These are phyloP conservation scores for Nicotiana otophora DNA, from an alignment of 257 asterid genomes.

Conservation along the genomic window DNA sequence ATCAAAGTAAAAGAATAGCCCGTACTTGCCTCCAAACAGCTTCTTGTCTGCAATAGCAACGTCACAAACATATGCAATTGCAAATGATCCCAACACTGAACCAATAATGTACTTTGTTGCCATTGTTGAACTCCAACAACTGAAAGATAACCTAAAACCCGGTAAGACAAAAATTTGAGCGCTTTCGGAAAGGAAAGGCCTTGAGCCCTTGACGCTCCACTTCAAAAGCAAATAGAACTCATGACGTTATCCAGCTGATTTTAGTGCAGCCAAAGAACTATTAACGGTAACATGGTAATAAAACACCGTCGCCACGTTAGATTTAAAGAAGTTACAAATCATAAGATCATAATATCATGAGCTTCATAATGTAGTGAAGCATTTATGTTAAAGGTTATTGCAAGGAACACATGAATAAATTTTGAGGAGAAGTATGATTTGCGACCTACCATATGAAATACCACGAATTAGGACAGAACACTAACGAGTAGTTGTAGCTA, in stretches of 20 bases:
- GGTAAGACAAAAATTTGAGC: not conserved
- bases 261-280: not conserved
- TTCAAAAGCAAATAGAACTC: not conserved
- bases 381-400: not conserved
- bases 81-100: constrained; percentile 29
- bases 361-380: not conserved
- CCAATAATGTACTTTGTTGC: constrained; percentile 23
- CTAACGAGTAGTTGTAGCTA: not conserved
- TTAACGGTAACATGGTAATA: not conserved
- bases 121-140: constrained; percentile 24
- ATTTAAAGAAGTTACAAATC: not conserved
- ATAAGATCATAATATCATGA: not conserved
- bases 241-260: not conserved
- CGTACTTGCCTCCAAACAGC: constrained; percentile 26
- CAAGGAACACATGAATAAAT: not conserved
- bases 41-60: constrained; percentile 25
- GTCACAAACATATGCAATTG: constrained; percentile 29
- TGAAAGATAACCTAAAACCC: not conserved
- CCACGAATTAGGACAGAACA: not conserved
- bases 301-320: not conserved
- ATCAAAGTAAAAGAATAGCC: not conserved
- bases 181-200: not conserved
- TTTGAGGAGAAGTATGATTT: not conserved
- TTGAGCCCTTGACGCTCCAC: not conserved
- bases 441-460: not conserved